phyloP scores from a whole-genome alignment of 805 yeast genomes.

The Kodamaea leandrae region DNA sequence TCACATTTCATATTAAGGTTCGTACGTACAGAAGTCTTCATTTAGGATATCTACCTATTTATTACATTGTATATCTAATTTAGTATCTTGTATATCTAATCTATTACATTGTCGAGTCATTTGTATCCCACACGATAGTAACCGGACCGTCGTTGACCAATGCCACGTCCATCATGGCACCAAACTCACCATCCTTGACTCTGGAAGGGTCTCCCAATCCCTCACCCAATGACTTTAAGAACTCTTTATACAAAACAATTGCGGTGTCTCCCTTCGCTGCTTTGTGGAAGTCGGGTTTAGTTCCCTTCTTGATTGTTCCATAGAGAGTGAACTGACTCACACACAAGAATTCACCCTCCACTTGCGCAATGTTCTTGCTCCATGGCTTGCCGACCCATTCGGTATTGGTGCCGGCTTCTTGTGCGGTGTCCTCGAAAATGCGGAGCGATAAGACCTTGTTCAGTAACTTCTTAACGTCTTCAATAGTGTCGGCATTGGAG shows the following conservation, averaged over 20 bases:
- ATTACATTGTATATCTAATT: not conserved
- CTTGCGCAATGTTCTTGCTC: slow-evolving; percentile 58
- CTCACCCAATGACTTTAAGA: slow-evolving; percentile 45
- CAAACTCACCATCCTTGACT: slow-evolving; percentile 87
- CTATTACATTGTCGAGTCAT: slow-evolving; percentile 24
- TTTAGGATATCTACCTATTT: too few relatives aligned
- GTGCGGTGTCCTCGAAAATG: slow-evolving; percentile 63
- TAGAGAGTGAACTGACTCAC: slow-evolving; percentile 92
- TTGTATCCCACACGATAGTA: slow-evolving; percentile 79
- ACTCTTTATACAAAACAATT: slow-evolving; percentile 48
- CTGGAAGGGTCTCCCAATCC: slow-evolving; percentile 56
- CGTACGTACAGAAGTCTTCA: too few relatives aligned
- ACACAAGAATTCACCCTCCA: slow-evolving; percentile 70
- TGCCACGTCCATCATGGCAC: slow-evolving; percentile 96
- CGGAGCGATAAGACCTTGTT: slow-evolving; percentile 63
- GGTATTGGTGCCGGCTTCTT: slow-evolving; percentile 43
- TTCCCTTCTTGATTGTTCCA: slow-evolving; percentile 83
- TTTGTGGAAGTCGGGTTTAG: slow-evolving; percentile 91
- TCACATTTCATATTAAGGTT: too few relatives aligned
- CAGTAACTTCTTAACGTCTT: slow-evolving; percentile 68
- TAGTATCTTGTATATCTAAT: not conserved
- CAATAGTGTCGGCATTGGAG: slow-evolving; percentile 69
- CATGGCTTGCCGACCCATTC: slow-evolving; percentile 65
- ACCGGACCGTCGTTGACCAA: slow-evolving; percentile 92
- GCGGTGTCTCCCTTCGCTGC: slow-evolving; percentile 81